Conservation (phyloP, 345 rosid genomes). For the Brassica cretica region DNA sequence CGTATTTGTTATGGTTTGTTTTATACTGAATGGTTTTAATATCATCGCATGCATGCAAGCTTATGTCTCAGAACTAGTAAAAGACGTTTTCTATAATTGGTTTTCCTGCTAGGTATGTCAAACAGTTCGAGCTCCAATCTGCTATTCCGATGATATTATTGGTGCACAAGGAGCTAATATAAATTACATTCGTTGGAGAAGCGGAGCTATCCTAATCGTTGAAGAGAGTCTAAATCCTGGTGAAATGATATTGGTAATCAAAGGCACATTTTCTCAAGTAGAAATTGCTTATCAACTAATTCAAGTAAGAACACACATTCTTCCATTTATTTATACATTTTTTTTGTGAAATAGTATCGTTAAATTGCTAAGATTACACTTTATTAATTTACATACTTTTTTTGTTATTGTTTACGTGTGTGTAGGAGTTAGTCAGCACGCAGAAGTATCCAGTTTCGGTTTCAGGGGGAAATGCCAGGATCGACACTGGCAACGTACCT, state of each 20-base stretch:
- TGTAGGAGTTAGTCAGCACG: conserved; percentile 39
- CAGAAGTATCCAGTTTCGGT: conserved; percentile 38
- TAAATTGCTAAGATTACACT: background rate
- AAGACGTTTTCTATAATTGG: background rate
- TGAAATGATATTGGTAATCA: conserved; percentile 77
- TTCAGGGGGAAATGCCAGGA: conserved; percentile 26
- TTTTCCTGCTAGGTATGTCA: conserved; percentile 56
- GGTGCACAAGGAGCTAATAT: conserved; percentile 75
- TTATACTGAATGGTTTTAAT: background rate
- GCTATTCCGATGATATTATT: conserved; percentile 79
- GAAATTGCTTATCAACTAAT: conserved; percentile 71
- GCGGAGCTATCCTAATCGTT: conserved; percentile 71
- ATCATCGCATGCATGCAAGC: background rate
- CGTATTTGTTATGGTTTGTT: conserved; percentile 4
- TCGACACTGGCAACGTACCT: conserved; percentile 34
- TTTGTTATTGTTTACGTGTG: background rate
- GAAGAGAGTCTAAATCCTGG: conserved; percentile 70
- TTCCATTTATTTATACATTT: background rate
- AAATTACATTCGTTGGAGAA: conserved; percentile 67
- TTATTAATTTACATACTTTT: background rate
- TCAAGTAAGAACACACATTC: conserved; percentile 50
- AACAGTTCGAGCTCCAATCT: conserved; percentile 75
- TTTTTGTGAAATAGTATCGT: background rate
- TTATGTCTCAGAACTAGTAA: background rate
- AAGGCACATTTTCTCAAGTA: conserved; percentile 73